A percentile compares a stretch with the other conserved stretches of the same genome.
These are phyloP conservation scores for Hanseniaspora mollemarum DNA, from an alignment of 805 yeast genomes.

Conservation along the genomic window DNA sequence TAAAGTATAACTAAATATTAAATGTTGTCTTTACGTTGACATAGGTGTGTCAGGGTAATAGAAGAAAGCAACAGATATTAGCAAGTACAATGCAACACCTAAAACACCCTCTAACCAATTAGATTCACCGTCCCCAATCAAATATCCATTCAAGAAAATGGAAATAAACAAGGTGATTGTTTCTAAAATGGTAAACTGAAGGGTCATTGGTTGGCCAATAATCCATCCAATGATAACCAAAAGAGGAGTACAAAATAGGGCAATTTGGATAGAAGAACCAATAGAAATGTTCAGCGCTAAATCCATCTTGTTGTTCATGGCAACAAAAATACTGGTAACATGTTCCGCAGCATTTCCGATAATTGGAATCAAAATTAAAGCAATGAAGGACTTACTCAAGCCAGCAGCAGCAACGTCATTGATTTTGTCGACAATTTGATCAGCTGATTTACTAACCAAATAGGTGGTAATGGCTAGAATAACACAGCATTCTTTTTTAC, in stretches of 20 bases:
- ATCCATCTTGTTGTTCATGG: constrained; percentile 94
- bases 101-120: constrained; percentile 96
- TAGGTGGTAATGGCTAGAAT: constrained; percentile 55
- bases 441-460: constrained; percentile 82
- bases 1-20: too few species aligned
- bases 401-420: constrained; percentile 80
- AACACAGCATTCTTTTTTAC: constrained; percentile 42
- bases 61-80: constrained; percentile 81
- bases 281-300: constrained; percentile 93
- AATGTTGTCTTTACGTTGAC: constrained; percentile 15
- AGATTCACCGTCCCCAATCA: constrained; percentile 85
- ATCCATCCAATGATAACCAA: constrained; percentile 91
- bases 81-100: constrained; percentile 74
- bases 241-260: constrained; percentile 89
- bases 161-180: constrained; percentile 84
- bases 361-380: constrained; percentile 84
- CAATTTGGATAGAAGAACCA: constrained; percentile 91
- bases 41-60: constrained; percentile 57
- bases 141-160: constrained; percentile 74
- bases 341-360: constrained; percentile 99
- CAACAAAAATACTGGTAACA: constrained; percentile 90
- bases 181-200: constrained; percentile 85
- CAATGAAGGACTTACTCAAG: constrained; percentile 86
- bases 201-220: constrained; percentile 80
- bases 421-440: constrained; percentile 83